A percentile compares a stretch with the other conserved stretches of the same genome.
Evolutionary conservation across 768 basidiomycete genomes (phyloP).

Genomic region (Rhizopogon rudus): DNA sequence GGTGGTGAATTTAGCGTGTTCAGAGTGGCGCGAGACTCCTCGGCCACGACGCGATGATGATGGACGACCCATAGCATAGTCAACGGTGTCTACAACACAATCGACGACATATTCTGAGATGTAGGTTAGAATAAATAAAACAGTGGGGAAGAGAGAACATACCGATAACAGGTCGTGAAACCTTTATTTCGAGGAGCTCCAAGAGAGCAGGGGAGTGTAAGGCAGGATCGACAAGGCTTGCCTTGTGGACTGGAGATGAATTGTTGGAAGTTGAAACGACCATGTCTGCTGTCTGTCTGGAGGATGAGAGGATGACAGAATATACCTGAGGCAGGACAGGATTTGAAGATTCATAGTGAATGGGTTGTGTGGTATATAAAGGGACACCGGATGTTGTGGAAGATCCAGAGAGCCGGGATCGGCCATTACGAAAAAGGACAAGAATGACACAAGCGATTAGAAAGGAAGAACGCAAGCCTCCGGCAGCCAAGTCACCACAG

Average conservation of each 20-base stretch:
- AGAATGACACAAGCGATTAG: slow-evolving; percentile 22
- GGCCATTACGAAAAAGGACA: slow-evolving; percentile 25
- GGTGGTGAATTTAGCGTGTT: slow-evolving; percentile 53
- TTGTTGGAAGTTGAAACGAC: background rate
- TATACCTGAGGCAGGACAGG: slow-evolving; percentile 1
- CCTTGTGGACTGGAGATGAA: slow-evolving; percentile 36
- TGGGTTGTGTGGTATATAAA: slow-evolving; percentile 25
- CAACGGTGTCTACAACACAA: slow-evolving; percentile 65
- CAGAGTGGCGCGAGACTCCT: slow-evolving; percentile 38
- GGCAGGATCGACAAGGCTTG: slow-evolving; percentile 58
- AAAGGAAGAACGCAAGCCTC: slow-evolving; percentile 9
- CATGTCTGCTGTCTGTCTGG: slow-evolving; percentile 6
- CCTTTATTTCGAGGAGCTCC: slow-evolving; percentile 62
- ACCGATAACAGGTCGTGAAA: slow-evolving; percentile 63
- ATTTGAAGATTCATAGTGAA: slow-evolving; percentile 6
- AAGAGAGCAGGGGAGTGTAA: slow-evolving; percentile 62
- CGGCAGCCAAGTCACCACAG: slow-evolving; percentile 16
- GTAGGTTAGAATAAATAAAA: background rate
- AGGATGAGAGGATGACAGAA: slow-evolving; percentile 1
- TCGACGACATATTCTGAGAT: slow-evolving; percentile 66
- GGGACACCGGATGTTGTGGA: slow-evolving; percentile 12
- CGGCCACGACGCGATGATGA: slow-evolving; percentile 52
- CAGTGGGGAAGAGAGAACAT: slow-evolving; percentile 21
- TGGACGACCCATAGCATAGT: slow-evolving; percentile 69
- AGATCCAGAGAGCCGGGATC: slow-evolving; percentile 29